Percentiles rank a stretch among this genome's conserved stretches.
Conservation (phyloP, 176 grass and related monocot species). For the Raddia distichophylla region DNA sequence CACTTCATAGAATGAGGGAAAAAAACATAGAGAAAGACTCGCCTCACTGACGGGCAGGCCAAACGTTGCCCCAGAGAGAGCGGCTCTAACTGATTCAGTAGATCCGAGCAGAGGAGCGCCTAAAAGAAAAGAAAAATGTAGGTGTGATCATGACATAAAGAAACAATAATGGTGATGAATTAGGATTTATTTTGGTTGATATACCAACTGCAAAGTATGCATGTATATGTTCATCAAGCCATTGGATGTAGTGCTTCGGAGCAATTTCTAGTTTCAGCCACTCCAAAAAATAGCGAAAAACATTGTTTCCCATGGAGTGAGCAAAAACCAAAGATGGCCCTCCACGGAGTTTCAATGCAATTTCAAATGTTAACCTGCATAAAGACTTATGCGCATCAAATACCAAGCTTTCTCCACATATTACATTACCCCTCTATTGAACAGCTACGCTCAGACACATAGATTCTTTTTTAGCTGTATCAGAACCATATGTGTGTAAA, state of each 20-base stretch:
- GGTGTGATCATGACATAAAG: not conserved
- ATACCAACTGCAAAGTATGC: constrained; percentile 96
- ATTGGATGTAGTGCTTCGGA: constrained; percentile 80
- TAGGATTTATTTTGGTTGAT: constrained; percentile 28
- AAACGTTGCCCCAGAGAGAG: constrained; percentile 78
- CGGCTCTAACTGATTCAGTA: constrained; percentile 67
- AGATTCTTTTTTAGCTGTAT: not conserved
- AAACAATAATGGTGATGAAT: constrained; percentile 19
- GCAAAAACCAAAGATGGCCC: constrained; percentile 96
- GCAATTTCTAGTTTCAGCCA: constrained; percentile 99
- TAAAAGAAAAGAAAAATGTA: constrained; percentile 41
- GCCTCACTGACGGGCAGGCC: constrained; percentile 95
- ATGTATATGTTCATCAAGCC: constrained; percentile 93
- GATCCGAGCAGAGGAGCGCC: constrained; percentile 91
- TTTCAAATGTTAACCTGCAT: constrained; percentile 92
- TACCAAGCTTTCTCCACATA: constrained; percentile 25
- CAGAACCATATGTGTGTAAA: not conserved
- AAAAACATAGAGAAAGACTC: constrained; percentile 31
- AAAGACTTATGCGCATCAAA: constrained; percentile 37
- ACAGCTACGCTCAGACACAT: not conserved
- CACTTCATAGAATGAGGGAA: constrained; percentile 28
- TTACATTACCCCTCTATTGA: not conserved
- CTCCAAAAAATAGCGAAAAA: constrained; percentile 94
- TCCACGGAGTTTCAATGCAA: constrained; percentile 81
- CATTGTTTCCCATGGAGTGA: constrained; percentile 99